A percentile compares a stretch with the other conserved stretches of the same genome.
These are phyloP conservation scores for Malus domestica DNA, from an alignment of 306 rosid genomes.

Conservation along the genomic window ASM211411v1 NC_041797.1:4181001-4181500, in stretches of 20 bases:
- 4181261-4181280: not conserved
- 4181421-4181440: not conserved
- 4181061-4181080: no score
- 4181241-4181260: not conserved
- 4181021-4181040: no score
- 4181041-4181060: no score
- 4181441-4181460: not conserved
- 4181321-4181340: not conserved
- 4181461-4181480: not conserved
- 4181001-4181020: no score
- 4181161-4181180: no score
- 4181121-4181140: not conserved
- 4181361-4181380: not conserved
- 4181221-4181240: not conserved
- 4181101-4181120: not conserved
- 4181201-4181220: no score
- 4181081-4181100: not conserved
- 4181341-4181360: not conserved
- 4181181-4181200: no score
- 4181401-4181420: not conserved
- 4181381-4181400: not conserved
- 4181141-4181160: no score
- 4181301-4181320: no score
- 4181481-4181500: not conserved
- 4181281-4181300: no score